phyloP scores from a whole-genome alignment of 2,329 filamentous ascomycete genomes.

The Cercospora zeae-maydis region DNA sequence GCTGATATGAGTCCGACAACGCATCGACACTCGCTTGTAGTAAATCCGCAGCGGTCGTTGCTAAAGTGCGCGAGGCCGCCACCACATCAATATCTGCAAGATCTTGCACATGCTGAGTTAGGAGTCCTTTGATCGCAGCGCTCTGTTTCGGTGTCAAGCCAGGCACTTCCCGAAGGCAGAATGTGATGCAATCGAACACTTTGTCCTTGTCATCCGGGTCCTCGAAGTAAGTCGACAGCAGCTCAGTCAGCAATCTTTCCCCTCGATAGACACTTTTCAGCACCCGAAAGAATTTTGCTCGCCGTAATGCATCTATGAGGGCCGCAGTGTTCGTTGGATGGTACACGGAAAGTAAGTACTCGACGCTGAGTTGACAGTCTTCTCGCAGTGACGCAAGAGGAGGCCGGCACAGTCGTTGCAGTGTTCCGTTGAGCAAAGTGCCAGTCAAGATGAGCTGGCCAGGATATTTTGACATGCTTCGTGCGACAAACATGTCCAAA shows the following conservation, averaged over 20 bases:
- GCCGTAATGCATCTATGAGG: conserved; percentile 72
- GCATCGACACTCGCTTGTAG: conserved; percentile 64
- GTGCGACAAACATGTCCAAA: conserved; percentile 96
- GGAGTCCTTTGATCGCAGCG: conserved; percentile 65
- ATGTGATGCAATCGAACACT: conserved; percentile 74
- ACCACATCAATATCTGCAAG: conserved; percentile 65
- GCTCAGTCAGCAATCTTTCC: conserved; percentile 73
- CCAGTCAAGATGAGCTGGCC: conserved; percentile 91
- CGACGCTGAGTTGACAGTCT: conserved; percentile 93
- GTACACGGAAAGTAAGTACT: conserved; percentile 91
- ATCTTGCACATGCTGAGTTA: conserved; percentile 62
- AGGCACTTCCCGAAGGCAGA: conserved; percentile 65
- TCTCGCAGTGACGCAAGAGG: conserved; percentile 77
- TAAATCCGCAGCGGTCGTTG: conserved; percentile 58
- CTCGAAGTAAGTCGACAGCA: conserved; percentile 79
- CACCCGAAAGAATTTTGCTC: conserved; percentile 84
- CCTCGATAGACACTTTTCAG: conserved; percentile 81
- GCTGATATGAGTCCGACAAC: conserved; percentile 59
- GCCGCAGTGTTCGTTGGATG: conserved; percentile 76
- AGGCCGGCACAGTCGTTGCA: conserved; percentile 79
- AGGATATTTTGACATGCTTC: conserved; percentile 92
- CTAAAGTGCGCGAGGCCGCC: conserved; percentile 63
- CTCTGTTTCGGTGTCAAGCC: conserved; percentile 66
- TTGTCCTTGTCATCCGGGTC: conserved; percentile 71
- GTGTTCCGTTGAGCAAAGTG: conserved; percentile 74